Conservation (phyloP, 2,329 filamentous ascomycete genomes). For the Colletotrichum chrysophilum region DNA sequence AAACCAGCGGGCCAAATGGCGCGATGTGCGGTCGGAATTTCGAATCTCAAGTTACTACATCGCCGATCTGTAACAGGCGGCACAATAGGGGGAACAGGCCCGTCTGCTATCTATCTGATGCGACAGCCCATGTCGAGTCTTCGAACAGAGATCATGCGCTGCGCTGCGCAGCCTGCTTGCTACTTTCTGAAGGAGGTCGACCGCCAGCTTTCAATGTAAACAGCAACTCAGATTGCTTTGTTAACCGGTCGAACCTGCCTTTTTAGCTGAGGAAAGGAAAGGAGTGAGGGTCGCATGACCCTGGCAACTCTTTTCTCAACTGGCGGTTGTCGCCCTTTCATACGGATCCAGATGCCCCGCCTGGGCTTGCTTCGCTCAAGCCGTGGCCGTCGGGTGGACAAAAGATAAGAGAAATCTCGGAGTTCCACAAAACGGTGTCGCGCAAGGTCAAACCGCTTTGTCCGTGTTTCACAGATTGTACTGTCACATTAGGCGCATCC, state of each 20-base stretch:
- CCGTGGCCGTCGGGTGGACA: neutral
- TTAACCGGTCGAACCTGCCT: neutral
- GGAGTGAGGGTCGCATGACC: fast-evolving
- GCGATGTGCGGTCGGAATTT: neutral
- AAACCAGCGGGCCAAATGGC: neutral
- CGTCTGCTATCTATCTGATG: neutral
- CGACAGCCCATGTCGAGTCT: neutral
- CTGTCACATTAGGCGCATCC: neutral
- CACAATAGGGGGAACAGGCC: neutral
- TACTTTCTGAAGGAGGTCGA: neutral
- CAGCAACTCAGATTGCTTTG: neutral
- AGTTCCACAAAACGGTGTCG: neutral
- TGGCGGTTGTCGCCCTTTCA: neutral
- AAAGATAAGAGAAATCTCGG: neutral
- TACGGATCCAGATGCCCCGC: neutral
- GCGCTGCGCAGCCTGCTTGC: fast-evolving
- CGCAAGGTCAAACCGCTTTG: neutral
- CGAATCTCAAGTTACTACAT: neutral
- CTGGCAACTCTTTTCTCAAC: fast-evolving
- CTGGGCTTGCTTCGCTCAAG: neutral
- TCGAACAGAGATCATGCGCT: neutral
- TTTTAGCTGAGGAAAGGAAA: neutral
- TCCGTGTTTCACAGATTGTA: neutral
- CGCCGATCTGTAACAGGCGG: neutral
- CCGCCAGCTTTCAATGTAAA: too few relatives aligned